Conservation (phyloP, 2,329 filamentous ascomycete species). For the Elsinoe arachidis region DNA sequence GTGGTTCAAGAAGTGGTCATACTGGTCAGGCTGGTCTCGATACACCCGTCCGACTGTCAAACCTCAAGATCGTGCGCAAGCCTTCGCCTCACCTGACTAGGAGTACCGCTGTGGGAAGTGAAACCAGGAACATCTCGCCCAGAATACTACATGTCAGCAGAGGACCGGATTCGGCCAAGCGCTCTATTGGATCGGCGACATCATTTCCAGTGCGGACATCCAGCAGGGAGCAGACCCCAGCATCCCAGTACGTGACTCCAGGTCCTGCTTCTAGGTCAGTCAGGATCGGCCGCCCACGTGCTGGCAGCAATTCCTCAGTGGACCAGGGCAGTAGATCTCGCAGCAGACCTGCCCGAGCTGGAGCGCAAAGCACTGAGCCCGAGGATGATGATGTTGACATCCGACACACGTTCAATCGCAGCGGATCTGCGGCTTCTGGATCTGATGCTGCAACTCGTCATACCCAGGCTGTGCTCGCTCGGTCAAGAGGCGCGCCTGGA, state of each 20-base stretch:
- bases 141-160: conserved; percentile 28
- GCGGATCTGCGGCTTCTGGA: conserved; percentile 37
- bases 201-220: conserved; percentile 24
- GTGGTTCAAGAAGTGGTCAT: conserved; percentile 23
- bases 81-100: conserved; percentile 22
- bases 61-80: conserved; percentile 29
- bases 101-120: conserved; percentile 17
- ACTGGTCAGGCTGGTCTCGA: conserved; percentile 23
- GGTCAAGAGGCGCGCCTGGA: conserved; percentile 41
- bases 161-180: conserved; percentile 24
- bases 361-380: conserved; percentile 8
- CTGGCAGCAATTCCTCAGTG: conserved; percentile 29
- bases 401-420: conserved; percentile 16
- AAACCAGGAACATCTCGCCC: conserved; percentile 26
- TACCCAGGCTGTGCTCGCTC: conserved; percentile 38
- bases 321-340: conserved; percentile 23
- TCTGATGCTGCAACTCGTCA: conserved; percentile 38
- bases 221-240: conserved; percentile 27
- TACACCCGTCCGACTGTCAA: conserved; percentile 29
- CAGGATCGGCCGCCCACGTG: conserved; percentile 23
- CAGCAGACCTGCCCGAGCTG: conserved; percentile 20
- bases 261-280: conserved; percentile 26
- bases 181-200: conserved; percentile 26
- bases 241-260: conserved; percentile 29
- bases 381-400: conserved; percentile 13